These are phyloP conservation scores for Neoascochyta sp. DNA, from an alignment of 2,329 filamentous ascomycete genomes.

Conservation along the genomic window DNA sequence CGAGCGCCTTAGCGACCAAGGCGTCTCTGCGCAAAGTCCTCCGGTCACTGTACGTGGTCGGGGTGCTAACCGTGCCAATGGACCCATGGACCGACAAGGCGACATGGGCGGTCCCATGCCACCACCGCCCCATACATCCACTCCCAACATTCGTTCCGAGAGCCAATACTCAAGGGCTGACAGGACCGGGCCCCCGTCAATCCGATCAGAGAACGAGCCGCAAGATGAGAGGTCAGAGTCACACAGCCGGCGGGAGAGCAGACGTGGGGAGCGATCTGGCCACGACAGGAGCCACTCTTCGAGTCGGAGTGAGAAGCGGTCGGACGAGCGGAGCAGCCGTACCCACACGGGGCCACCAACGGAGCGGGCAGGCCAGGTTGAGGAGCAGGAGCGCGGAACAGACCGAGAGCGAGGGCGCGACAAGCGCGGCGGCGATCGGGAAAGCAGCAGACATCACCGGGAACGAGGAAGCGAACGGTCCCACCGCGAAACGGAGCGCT, in stretches of 20 bases:
- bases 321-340: constrained; percentile 25
- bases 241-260: constrained; percentile 26
- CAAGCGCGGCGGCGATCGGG: constrained; percentile 23
- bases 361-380: constrained; percentile 14
- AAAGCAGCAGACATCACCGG: constrained; percentile 18
- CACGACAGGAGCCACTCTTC: constrained; percentile 21
- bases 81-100: constrained; percentile 13
- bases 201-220: constrained; percentile 15
- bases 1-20: constrained; percentile 18
- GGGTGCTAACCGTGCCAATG: constrained; percentile 26
- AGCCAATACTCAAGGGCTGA: constrained; percentile 18
- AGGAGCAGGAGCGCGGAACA: constrained; percentile 21
- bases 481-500: constrained; percentile 11
- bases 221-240: constrained; percentile 29
- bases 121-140: constrained; percentile 23
- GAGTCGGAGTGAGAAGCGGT: constrained; percentile 23
- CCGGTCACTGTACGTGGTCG: constrained; percentile 30
- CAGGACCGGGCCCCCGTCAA: constrained; percentile 14
- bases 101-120: constrained; percentile 19
- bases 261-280: constrained; percentile 27
- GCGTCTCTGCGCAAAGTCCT: constrained; percentile 12
- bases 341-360: constrained; percentile 14
- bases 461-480: constrained; percentile 18
- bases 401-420: constrained; percentile 30
- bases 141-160: constrained; percentile 22